Base-by-base conservation (phyloP, 148 eudicot genomes). In the Rhododendron mucronatum region DNA sequence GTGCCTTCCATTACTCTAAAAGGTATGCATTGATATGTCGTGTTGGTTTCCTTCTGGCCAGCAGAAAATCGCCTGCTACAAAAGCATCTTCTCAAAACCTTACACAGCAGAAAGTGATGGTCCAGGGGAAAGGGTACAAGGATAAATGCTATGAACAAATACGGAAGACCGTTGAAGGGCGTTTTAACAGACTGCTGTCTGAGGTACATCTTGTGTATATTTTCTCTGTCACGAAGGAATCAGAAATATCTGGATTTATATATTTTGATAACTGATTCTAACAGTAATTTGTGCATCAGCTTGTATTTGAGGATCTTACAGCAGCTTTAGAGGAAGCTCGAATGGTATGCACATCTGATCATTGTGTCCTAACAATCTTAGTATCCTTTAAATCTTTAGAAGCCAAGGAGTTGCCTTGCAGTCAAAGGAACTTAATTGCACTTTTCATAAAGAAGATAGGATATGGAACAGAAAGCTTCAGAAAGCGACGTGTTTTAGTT, bases 61-160 rank as follows among this genome's bases (percentile, higher is more conserved):
- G 59, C 90, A 93, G 94, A 89, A 91, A 91, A 89, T 86, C 92
- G 63, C 88, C 92, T 30, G 78, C 88, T 69, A 12, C 94, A 79
- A 79, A 59, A 55, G 90, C 91, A 67, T 92, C 96, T 84, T 86
- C 89, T 73, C 91, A 85, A 90, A 93, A 94, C 84, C 93, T 91
- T 78, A 81, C 88, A 50, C 96, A 90, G 74, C 92, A 92, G 51
- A 93, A 92, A 91, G 82, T 89, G 89, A 96, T 93, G 90, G 90
- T 84, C 88, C 97, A 96, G 87, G 99, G 99, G 77, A 96, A 96
- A 91, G 95, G 94, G 85, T 96, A 92, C 88, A 96, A 94, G 89
- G 99, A 96, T 88, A 96, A 96, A 91, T 96, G 99, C 88, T 96
- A 96, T 87, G 99, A 96, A 76, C 93, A 93, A 82, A 94, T 96